A percentile compares a stretch with the other conserved stretches of the same genome.
Evolutionary conservation across 1,284 basidiomycete species (phyloP).

Genomic region (Flammula alnicola): DNA sequence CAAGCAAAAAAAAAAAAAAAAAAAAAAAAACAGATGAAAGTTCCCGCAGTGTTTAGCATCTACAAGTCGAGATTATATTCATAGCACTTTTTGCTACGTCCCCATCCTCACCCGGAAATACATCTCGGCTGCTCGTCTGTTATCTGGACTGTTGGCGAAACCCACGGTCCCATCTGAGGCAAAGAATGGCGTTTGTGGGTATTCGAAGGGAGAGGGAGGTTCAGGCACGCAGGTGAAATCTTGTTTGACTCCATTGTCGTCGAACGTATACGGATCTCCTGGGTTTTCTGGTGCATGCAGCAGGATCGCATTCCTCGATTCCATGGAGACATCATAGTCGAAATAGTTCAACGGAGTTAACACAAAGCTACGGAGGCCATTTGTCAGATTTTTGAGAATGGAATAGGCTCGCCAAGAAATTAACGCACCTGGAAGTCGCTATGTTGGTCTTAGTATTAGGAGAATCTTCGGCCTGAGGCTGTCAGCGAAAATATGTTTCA

Average conservation of each 20-base stretch:
- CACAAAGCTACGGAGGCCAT: conserved; percentile 64
- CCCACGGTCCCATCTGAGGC: conserved; percentile 1
- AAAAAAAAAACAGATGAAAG: no score
- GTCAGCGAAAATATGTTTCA: background rate
- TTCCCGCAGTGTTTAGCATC: no score
- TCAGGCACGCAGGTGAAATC: conserved; percentile 50
- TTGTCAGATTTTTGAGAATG: no score
- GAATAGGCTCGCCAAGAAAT: background rate
- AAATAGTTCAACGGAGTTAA: conserved; percentile 69
- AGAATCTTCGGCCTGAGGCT: conserved; percentile 63
- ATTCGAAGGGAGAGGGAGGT: conserved; percentile 47
- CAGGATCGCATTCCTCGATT: conserved; percentile 58
- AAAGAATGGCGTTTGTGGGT: conserved; percentile 22
- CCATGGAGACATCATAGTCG: conserved; percentile 63
- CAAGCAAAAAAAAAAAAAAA: no score
- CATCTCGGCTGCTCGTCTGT: conserved; percentile 17
- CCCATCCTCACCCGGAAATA: conserved; percentile 19
- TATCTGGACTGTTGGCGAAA: conserved; percentile 10
- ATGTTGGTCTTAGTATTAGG: conserved; percentile 66
- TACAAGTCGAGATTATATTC: background rate
- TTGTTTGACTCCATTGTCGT: conserved; percentile 58
- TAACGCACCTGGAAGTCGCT: conserved; percentile 55
- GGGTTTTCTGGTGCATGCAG: conserved; percentile 45
- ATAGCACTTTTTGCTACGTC: background rate
- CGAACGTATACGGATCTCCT: conserved; percentile 45